These are phyloP conservation scores for Suillus sp. DNA, from an alignment of 768 basidiomycete species.

Conservation along the genomic window DNA sequence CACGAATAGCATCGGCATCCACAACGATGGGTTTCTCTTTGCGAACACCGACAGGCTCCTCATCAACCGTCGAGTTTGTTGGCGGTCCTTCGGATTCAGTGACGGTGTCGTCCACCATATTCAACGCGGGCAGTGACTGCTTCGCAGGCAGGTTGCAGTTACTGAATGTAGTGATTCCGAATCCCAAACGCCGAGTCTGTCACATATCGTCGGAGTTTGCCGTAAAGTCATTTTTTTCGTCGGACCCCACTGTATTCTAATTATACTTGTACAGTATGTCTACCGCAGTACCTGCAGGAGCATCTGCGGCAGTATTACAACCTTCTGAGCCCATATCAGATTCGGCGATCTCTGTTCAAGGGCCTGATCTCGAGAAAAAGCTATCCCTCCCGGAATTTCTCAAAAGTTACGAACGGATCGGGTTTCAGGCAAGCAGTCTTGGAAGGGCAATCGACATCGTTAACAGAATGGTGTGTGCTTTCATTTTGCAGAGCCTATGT, in stretches of 20 bases:
- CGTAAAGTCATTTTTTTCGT: conserved; percentile 15
- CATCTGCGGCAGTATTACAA: conserved; percentile 77
- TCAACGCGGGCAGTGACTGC: neutral
- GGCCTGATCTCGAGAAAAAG: conserved; percentile 82
- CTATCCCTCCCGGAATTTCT: conserved; percentile 71
- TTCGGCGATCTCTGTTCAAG: conserved; percentile 71
- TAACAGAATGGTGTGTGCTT: conserved; percentile 77
- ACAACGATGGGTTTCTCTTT: conserved; percentile 16
- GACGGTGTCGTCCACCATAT: conserved; percentile 14
- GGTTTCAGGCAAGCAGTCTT: conserved; percentile 96
- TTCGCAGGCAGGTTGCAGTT: neutral
- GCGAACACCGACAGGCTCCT: conserved; percentile 11
- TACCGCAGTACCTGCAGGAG: conserved; percentile 49
- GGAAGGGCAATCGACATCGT: conserved; percentile 88
- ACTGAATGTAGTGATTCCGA: neutral
- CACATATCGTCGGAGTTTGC: conserved; percentile 28
- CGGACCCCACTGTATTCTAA: no score
- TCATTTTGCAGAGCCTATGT: conserved; percentile 3
- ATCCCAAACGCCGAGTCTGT: neutral
- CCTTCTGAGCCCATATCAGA: conserved; percentile 72
- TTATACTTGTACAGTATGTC: conserved; percentile 21
- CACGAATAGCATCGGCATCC: conserved; percentile 4
- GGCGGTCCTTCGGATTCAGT: conserved; percentile 27
- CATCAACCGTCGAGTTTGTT: conserved; percentile 20
- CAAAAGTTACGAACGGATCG: conserved; percentile 82